Evolutionary conservation across 139 green algal species (phyloP), one percentile per base, ranked within the genome.

Genomic region (Astrephomene gubernaculifera): DNA sequence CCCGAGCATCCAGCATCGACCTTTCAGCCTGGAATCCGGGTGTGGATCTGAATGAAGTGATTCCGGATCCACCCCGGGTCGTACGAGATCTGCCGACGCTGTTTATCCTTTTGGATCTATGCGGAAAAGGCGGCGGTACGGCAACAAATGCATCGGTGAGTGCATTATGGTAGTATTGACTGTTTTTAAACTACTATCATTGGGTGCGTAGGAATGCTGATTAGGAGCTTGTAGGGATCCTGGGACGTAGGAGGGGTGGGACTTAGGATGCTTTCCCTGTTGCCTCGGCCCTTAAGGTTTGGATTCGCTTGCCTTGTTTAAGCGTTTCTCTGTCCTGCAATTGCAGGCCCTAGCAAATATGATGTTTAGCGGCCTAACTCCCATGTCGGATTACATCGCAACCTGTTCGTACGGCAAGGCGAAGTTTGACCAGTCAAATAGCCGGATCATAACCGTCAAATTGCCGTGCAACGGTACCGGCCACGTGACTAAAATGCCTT

Each of bases 331-430:
- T n/a, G n/a, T n/a, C n/a, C n/a, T n/a, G n/a, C n/a, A n/a, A n/a
- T 21, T 36, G 65, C 63, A 85, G 79, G 36, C 45, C 27, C 79
- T 86, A 24, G 7, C 45, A 12, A 33, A 70, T 2, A 72, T 78
- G 79, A 45, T 86, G 5, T 86, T 71, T 35, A 33, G 31, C 49
- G 79, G 79, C 49, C 65, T 78, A 12, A 86, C 45, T 5, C 79
- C 79, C 35, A 43, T 86, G 25, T 44, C 49, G 5, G 79, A 86
- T 19, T 86, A 86, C 65, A 31, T 86, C 4, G 79, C 79, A 8
- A 86, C 79, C 1, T 86, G 79, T 45, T 86, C 79, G 44, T 86
- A 86, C 79, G 79, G 79, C 79, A 86, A 86, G 65, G 79, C 65
- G 35, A 25, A 39, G 36, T 78, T 86, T 35, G 79, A 86, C 49